These are phyloP conservation scores for Backusella parvicylindrica DNA, from an alignment of 192 early-diverging fungal genomes.

Conservation along the genomic window DNA sequence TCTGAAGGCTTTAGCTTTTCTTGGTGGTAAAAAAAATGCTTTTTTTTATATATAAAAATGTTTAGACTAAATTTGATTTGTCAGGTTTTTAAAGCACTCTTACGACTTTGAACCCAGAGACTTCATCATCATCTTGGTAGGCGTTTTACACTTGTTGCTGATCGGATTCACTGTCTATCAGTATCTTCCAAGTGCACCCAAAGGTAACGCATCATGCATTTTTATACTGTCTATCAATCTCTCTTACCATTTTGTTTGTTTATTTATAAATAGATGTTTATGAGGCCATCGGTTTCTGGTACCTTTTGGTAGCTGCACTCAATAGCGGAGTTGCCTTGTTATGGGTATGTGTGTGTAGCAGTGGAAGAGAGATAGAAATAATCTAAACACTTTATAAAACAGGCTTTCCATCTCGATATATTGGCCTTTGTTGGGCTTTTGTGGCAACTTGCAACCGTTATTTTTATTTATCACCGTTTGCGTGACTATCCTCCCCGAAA, in stretches of 20 bases:
- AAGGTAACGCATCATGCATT: slow-evolving; percentile 24
- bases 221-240: too few relatives aligned
- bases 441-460: slow-evolving; percentile 29
- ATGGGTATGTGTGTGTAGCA: slow-evolving; percentile 13
- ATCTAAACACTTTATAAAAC: background rate
- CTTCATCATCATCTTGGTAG: slow-evolving; percentile 22
- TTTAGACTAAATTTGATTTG: background rate
- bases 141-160: slow-evolving; percentile 24
- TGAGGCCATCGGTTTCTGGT: slow-evolving; percentile 33
- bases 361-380: background rate
- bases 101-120: slow-evolving; percentile 11
- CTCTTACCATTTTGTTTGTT: background rate
- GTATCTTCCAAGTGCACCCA: slow-evolving; percentile 31
- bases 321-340: slow-evolving; percentile 19
- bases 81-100: slow-evolving; percentile 4
- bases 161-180: slow-evolving; percentile 34
- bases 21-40: slow-evolving; percentile 23
- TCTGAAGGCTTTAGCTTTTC: slow-evolving; percentile 16
- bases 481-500: slow-evolving; percentile 38
- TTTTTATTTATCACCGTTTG: slow-evolving; percentile 34
- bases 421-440: slow-evolving; percentile 26
- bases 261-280: slow-evolving; percentile 19
- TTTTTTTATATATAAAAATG: too few relatives aligned
- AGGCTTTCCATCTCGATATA: slow-evolving; percentile 23
- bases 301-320: slow-evolving; percentile 23